phyloP scores from a whole-genome alignment of 495 filamentous ascomycete species.

The Melanomma pulvis-pyrius region DNA sequence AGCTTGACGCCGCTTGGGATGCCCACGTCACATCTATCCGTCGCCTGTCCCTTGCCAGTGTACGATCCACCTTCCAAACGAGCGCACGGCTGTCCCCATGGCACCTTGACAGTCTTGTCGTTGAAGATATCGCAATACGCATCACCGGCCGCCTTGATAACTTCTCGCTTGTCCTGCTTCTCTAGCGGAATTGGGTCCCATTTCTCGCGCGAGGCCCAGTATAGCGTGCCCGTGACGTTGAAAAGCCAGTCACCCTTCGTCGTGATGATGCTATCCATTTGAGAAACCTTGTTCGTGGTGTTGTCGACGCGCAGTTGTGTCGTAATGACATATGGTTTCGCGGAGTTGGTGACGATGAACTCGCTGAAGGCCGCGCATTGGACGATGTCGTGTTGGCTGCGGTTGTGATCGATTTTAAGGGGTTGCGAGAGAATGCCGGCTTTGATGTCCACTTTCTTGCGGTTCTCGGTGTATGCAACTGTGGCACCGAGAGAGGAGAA shows the following conservation, averaged over 20 bases:
- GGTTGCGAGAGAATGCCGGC: slow-evolving; percentile 49
- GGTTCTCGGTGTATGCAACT: slow-evolving; percentile 51
- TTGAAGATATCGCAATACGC: slow-evolving; percentile 36
- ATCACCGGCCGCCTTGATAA: slow-evolving; percentile 36
- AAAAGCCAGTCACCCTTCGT: slow-evolving; percentile 36
- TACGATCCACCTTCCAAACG: slow-evolving; percentile 52
- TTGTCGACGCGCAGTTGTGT: slow-evolving; percentile 51
- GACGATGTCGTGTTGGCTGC: slow-evolving; percentile 52
- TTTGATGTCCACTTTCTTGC: slow-evolving; percentile 45
- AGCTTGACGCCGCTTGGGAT: slow-evolving; percentile 41
- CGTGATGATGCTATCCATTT: slow-evolving; percentile 29
- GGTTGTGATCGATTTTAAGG: slow-evolving; percentile 53
- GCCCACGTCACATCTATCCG: slow-evolving; percentile 24
- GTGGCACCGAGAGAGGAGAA: slow-evolving; percentile 13
- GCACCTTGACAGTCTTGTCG: slow-evolving; percentile 35
- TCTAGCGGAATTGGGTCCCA: slow-evolving; percentile 19
- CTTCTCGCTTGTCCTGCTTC: slow-evolving; percentile 23
- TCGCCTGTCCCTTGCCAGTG: slow-evolving; percentile 28
- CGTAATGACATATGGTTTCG: slow-evolving; percentile 54
- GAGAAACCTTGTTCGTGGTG: slow-evolving; percentile 25
- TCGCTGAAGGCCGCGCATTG: slow-evolving; percentile 59
- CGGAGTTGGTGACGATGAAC: slow-evolving; percentile 49
- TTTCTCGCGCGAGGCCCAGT: slow-evolving; percentile 25
- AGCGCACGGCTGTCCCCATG: slow-evolving; percentile 43
- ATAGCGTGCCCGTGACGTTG: slow-evolving; percentile 28